phyloP scores from a whole-genome alignment of 202 grass and related monocot species.

The Setaria italica region DNA sequence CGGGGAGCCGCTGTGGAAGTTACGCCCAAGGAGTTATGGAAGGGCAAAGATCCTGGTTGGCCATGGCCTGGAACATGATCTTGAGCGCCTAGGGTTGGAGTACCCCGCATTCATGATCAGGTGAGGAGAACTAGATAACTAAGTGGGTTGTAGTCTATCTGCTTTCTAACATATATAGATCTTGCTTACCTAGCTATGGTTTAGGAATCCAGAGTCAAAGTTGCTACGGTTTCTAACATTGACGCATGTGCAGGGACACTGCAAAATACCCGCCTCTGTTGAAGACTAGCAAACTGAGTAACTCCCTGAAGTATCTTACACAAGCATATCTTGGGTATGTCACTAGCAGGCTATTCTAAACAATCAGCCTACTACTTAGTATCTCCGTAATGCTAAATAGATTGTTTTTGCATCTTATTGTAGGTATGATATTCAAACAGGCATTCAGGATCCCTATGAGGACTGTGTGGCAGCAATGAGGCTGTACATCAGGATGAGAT shows the following conservation, averaged over 20 bases:
- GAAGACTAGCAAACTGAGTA: conserved; percentile 97
- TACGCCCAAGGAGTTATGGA: conserved; percentile 58
- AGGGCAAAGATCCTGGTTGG: conserved; percentile 79
- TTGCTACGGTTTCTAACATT: conserved; percentile 15
- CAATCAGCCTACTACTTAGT: neutral
- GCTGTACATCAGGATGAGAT: conserved; percentile 73
- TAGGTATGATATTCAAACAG: conserved; percentile 79
- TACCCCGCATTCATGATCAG: conserved; percentile 82
- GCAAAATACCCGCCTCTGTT: conserved; percentile 85
- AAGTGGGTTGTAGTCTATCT: neutral
- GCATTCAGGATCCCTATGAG: conserved; percentile 69
- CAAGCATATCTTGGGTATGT: conserved; percentile 90
- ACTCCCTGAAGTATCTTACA: conserved; percentile 83
- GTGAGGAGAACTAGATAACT: conserved; percentile 35
- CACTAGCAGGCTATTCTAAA: conserved; percentile 10
- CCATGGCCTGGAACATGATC: conserved; percentile 72
- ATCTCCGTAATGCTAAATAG: conserved; percentile 17
- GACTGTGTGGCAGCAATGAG: conserved; percentile 75
- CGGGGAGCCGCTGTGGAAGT: conserved; percentile 81
- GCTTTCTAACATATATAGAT: neutral
- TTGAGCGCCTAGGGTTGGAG: conserved; percentile 78
- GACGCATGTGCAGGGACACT: conserved; percentile 62
- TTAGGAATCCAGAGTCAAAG: conserved; percentile 13
- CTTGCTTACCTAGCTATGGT: neutral
- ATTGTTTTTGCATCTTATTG: conserved; percentile 25